Evolutionary conservation across 2,329 filamentous ascomycete genomes (phyloP), one percentile per base, ranked within the genome.

Genomic region (Pseudogymnoascus sp.): DNA sequence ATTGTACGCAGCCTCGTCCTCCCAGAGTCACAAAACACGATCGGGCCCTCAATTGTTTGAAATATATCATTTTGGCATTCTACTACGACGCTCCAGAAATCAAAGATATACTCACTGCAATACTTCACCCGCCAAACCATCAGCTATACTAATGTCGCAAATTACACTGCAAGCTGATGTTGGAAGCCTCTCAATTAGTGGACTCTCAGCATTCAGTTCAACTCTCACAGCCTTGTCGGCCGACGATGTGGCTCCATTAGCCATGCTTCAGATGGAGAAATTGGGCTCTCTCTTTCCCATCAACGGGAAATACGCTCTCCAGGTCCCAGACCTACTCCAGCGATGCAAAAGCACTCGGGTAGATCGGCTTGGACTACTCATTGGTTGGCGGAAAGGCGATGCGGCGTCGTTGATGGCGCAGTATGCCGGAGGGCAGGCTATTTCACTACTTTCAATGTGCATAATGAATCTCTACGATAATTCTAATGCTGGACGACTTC

Each of bases 191-290:
- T 37, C 58, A 18, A 18, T 60, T 21, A 37, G 37, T 39, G 58
- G 58, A 29, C 58, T 60, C 13, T 29, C 29, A 13, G 58, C 58
- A 4, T 60, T 60, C 3, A 8, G 15, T 6, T 21, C 59, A 13
- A 8, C 64, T 18, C 62, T 66, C 21, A 42, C 61, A 29, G 58
- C 45, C 33, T 40, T 67, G 13, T 67, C 65, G 0, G 65, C 65
- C 15, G 65, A 67, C 42, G 52, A 67, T 37, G 61, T 67, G 9
- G 25, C 27, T 9, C 65, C 65, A 4, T 40, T 61, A n/a, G 61
- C 64, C 13, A 58, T 67, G 45, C 5, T 67, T 18, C 65, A 67
- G 35, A 61, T 67, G 62, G 63, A 66, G 21, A 62, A 64, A 3
- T 12, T 67, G 25, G 65, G 65, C 2, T 63, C 61, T 12, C 36